Evolutionary conservation across 768 basidiomycete genomes (phyloP).

Genomic region (Kwoniella europaea): DNA sequence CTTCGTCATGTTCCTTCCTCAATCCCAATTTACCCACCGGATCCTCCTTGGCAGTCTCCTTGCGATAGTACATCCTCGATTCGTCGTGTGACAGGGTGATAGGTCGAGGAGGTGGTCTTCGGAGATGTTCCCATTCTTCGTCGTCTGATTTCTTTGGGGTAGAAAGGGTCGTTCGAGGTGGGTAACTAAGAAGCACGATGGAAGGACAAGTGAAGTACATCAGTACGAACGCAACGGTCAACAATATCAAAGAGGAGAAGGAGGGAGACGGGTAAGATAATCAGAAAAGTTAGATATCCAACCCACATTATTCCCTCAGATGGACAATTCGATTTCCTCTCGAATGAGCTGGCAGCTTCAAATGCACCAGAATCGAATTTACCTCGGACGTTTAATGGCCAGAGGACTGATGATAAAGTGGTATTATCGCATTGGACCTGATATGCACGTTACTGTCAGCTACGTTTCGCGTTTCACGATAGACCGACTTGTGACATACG

Average conservation of each 20-base stretch:
- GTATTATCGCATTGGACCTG: conserved; percentile 50
- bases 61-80: conserved; percentile 32
- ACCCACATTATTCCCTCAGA: conserved; percentile 50
- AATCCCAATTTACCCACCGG: conserved; percentile 30
- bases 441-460: background rate
- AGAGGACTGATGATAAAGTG: conserved; percentile 44
- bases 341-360: conserved; percentile 25
- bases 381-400: conserved; percentile 51
- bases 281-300: background rate
- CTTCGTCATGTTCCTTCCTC: conserved; percentile 45
- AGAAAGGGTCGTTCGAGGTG: conserved; percentile 33
- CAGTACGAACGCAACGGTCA: background rate
- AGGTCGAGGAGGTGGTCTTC: conserved; percentile 47
- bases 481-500: too few species aligned
- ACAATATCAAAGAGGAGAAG: background rate
- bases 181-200: conserved; percentile 32
- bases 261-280: background rate
- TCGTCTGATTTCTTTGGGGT: conserved; percentile 22
- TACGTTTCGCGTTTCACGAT: too few species aligned
- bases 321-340: conserved; percentile 41
- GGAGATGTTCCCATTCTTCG: conserved; percentile 45
- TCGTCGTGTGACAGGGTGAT: conserved; percentile 46
- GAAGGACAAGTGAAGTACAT: background rate
- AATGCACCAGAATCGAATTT: conserved; percentile 49
- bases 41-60: conserved; percentile 22